Evolutionary conservation across 768 basidiomycete genomes (phyloP).

Genomic region (Aureoboletus auriporus): DNA sequence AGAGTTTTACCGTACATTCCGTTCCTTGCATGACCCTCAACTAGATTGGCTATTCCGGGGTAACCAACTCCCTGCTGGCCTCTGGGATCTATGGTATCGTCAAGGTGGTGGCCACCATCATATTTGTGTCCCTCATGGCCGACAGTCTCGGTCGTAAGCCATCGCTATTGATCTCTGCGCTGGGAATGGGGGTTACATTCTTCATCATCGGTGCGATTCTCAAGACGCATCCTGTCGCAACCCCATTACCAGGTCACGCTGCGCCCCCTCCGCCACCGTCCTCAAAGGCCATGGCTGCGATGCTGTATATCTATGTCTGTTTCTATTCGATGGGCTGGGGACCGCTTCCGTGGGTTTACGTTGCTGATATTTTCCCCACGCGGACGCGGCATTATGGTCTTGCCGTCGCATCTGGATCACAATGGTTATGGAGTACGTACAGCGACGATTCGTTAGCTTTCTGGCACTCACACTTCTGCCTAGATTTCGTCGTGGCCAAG

Average conservation of each 20-base stretch:
- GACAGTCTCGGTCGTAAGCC: conserved; percentile 66
- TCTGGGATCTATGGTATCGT: conserved; percentile 69
- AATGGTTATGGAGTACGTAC: conserved; percentile 75
- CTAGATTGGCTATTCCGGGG: conserved; percentile 64
- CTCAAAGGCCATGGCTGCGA: conserved; percentile 76
- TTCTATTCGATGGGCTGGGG: conserved; percentile 91
- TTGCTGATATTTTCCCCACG: conserved; percentile 84
- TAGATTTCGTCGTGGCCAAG: conserved; percentile 72
- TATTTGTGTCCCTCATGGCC: conserved; percentile 66
- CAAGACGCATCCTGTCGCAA: conserved; percentile 61
- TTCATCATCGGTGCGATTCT: conserved; percentile 83
- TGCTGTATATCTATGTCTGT: conserved; percentile 83
- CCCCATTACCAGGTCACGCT: conserved; percentile 37
- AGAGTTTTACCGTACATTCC: conserved; percentile 12
- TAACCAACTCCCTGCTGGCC: conserved; percentile 60
- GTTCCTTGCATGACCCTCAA: background rate
- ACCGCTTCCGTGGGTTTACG: conserved; percentile 63
- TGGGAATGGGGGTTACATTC: conserved; percentile 78
- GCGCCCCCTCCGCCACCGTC: conserved; percentile 45
- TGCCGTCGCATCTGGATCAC: conserved; percentile 67
- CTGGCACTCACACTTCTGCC: background rate
- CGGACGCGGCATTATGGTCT: conserved; percentile 80
- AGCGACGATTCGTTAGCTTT: background rate
- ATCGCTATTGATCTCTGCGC: conserved; percentile 66
- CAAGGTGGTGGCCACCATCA: conserved; percentile 60